Percentiles rank a stretch among this genome's conserved stretches.
Evolutionary conservation across 2,329 filamentous ascomycete genomes (phyloP).

Genomic region (Lachnellula arida): DNA sequence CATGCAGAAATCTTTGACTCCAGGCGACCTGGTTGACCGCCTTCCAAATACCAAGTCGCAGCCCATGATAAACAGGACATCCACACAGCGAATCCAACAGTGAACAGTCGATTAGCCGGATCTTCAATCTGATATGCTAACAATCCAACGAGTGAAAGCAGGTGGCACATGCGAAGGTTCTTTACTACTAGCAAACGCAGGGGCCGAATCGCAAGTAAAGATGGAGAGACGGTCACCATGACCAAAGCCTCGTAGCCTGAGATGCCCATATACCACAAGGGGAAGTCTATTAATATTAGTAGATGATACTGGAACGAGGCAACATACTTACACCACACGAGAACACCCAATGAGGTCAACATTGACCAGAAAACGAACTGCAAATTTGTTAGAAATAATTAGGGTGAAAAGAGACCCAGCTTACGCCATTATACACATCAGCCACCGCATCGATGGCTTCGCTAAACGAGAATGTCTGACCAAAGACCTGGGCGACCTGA

Average conservation of each 20-base stretch:
- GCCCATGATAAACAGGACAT: slow-evolving; percentile 82
- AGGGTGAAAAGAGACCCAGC: slow-evolving; percentile 25
- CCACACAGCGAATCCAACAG: slow-evolving; percentile 73
- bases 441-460: slow-evolving; percentile 76
- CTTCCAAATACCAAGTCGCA: slow-evolving; percentile 74
- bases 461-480: slow-evolving; percentile 65
- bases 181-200: slow-evolving; percentile 64
- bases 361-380: slow-evolving; percentile 96
- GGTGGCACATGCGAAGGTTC: slow-evolving; percentile 66
- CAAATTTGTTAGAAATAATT: slow-evolving; percentile 11
- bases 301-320: not conserved
- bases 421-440: slow-evolving; percentile 86
- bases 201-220: slow-evolving; percentile 67
- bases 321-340: slow-evolving; percentile 79
- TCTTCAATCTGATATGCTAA: slow-evolving; percentile 71
- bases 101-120: slow-evolving; percentile 72
- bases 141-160: slow-evolving; percentile 74
- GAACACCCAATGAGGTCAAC: slow-evolving; percentile 79
- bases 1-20: slow-evolving; percentile 80
- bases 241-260: slow-evolving; percentile 92
- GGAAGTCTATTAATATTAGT: slow-evolving; percentile 62
- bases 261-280: slow-evolving; percentile 98
- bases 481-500: slow-evolving; percentile 64
- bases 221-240: slow-evolving; percentile 76
- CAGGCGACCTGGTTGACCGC: slow-evolving; percentile 66